Evolutionary conservation across 176 grass and related monocot genomes (phyloP), one percentile per base, ranked within the genome.

Genomic region (Hsuehochloa calcarea): DNA sequence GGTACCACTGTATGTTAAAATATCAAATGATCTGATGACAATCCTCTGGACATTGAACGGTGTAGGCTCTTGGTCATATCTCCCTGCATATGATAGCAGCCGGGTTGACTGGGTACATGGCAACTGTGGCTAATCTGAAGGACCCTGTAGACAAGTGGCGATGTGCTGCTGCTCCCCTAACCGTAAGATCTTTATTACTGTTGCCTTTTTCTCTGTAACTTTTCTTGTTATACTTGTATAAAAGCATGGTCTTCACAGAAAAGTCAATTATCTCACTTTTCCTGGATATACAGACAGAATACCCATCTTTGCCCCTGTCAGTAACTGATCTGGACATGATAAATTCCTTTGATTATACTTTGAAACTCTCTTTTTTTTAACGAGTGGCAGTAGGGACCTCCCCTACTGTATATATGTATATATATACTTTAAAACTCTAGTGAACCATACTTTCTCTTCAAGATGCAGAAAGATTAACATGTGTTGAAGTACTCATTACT

Each of bases 71-170:
- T 80, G 93, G 93, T 5, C 85, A 76, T 44, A 87, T 90, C 68
- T 86, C 81, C 49, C 34, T 86, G 55, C 93, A 94, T 81, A 84
- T 92, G 17, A 74, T 94, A 43, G 74, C 90, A 68, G 20, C 69
- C 55, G 85, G 90, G 39, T 78, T 94, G 74, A 94, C 86, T 81
- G 93, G 90, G 1, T 94, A 94, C 82, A 88, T 94, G 90, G 90
- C 93, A 73, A 92, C 90, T 63, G 88, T 88, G 40, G 86, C 93
- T 69, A 94, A 94, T 68, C 85, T 94, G 34, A 94, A 94, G 61
- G 71, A 90, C 34, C 59, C 81, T 68, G 82, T 88, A 51, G 58
- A 84, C 23, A 92, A 94, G 59, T 94, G 93, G 93, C 72, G 86
- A 56, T 94, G 93, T 58, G 93, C 87, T 84, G 88, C 77, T 80